Evolutionary conservation across 306 rosid genomes (phyloP).

Genomic region (Lithocarpus polystachyus): DNA sequence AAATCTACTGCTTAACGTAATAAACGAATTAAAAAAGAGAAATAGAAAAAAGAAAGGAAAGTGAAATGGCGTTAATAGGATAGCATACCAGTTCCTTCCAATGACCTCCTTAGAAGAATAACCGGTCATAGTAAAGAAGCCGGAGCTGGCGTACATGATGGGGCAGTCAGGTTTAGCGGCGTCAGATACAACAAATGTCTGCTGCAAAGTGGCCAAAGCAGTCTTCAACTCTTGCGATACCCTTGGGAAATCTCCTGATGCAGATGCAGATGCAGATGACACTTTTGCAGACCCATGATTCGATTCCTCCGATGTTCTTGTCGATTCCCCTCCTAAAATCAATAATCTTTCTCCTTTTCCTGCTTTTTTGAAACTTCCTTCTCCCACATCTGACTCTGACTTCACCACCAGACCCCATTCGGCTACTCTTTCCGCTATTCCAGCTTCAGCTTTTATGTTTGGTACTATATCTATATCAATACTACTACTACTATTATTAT

Average conservation of each 20-base stretch:
- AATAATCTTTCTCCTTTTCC: constrained; percentile 37
- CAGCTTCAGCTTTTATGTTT: constrained; percentile 41
- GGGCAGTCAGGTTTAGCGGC: constrained; percentile 93
- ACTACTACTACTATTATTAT: not conserved
- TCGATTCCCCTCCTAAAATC: constrained; percentile 25
- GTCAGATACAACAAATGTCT: constrained; percentile 90
- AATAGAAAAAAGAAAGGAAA: not conserved
- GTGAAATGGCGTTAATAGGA: not conserved
- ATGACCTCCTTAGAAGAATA: constrained; percentile 76
- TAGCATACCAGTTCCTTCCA: constrained; percentile 81
- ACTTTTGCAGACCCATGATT: constrained; percentile 26
- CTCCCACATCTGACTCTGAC: constrained; percentile 30
- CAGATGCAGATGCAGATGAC: not conserved
- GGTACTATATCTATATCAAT: not conserved
- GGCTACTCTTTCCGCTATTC: constrained; percentile 59
- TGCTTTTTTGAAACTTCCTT: constrained; percentile 41
- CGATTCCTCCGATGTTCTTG: constrained; percentile 61
- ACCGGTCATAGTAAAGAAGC: constrained; percentile 85
- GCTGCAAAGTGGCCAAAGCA: constrained; percentile 71
- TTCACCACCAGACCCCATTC: constrained; percentile 82
- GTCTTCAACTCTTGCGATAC: constrained; percentile 72
- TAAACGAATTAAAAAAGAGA: not conserved
- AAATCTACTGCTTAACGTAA: not conserved
- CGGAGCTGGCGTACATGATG: constrained; percentile 80
- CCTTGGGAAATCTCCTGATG: constrained; percentile 52